Evolutionary conservation across 805 yeast genomes (phyloP).

Genomic region (Hanseniaspora taiwanica): DNA sequence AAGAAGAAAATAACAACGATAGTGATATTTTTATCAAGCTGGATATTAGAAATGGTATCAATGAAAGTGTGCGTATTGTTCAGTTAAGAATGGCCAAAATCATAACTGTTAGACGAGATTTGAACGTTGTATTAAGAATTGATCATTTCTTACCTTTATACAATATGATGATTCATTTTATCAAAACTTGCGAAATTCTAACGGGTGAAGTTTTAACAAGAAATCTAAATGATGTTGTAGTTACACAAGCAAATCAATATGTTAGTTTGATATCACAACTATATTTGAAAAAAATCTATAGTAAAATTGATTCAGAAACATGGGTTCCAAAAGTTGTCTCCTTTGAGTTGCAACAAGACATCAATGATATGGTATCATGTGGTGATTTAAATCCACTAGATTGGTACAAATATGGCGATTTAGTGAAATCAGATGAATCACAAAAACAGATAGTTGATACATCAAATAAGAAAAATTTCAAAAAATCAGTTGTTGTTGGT

Average conservation of each 20-base stretch:
- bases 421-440: constrained; percentile 2
- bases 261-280: neutral
- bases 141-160: constrained; percentile 57
- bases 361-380: constrained; percentile 39
- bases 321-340: constrained; percentile 70
- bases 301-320: constrained; percentile 47
- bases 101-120: constrained; percentile 62
- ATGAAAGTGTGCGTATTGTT: constrained; percentile 52
- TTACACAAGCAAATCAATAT: constrained; percentile 52
- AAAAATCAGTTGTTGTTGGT: constrained; percentile 33
- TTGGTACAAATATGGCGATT: constrained; percentile 30
- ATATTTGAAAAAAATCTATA: constrained; percentile 27
- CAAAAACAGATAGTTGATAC: constrained; percentile 3
- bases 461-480: constrained; percentile 17
- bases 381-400: constrained; percentile 31
- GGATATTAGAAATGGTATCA: constrained; percentile 54
- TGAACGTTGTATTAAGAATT: constrained; percentile 42
- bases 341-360: constrained; percentile 31
- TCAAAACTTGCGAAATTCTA: constrained; percentile 72
- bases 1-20: constrained; percentile 7
- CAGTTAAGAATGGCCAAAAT: constrained; percentile 71
- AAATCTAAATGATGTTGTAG: constrained; percentile 54
- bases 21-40: constrained; percentile 36
- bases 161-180: constrained; percentile 51
- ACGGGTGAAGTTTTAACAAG: constrained; percentile 50